A percentile compares a stretch with the other conserved stretches of the same genome.
These are phyloP conservation scores for Zoysia matrella DNA, from an alignment of 202 grass and related monocot species.

Conservation along the genomic window DNA sequence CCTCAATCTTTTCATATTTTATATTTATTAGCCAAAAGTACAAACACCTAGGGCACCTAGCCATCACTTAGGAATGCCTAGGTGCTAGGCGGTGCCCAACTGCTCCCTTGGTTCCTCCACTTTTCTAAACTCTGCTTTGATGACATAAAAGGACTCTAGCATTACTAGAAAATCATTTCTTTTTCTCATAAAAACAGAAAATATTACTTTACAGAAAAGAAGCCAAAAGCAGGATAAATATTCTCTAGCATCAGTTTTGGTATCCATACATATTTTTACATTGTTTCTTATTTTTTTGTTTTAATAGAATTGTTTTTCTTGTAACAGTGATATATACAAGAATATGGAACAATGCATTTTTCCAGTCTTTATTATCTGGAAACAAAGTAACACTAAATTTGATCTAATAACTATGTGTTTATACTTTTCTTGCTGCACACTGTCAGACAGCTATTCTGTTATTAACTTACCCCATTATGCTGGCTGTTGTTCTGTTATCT, in stretches of 20 bases:
- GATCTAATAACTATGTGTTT: slow-evolving; percentile 6
- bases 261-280: neutral
- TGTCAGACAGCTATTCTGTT: slow-evolving; percentile 15
- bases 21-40: no score
- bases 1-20: no score
- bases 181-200: neutral
- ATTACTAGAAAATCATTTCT: slow-evolving; percentile 6
- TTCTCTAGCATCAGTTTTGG: neutral
- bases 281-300: neutral
- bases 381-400: slow-evolving; percentile 13
- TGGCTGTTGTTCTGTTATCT: slow-evolving; percentile 21
- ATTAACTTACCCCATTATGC: slow-evolving; percentile 13
- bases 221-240: neutral
- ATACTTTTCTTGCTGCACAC: slow-evolving; percentile 22
- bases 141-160: slow-evolving; percentile 6
- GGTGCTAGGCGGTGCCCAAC: no score
- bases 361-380: slow-evolving; percentile 12
- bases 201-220: slow-evolving; percentile 17
- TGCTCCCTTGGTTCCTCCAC: no score
- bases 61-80: no score
- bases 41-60: no score
- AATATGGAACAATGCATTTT: slow-evolving; percentile 7
- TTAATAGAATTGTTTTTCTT: slow-evolving; percentile 5
- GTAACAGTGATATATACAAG: slow-evolving; percentile 11
- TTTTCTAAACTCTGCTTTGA: neutral